Evolutionary conservation across 2,329 filamentous ascomycete species (phyloP).

Genomic region (Fusarium palustre): DNA sequence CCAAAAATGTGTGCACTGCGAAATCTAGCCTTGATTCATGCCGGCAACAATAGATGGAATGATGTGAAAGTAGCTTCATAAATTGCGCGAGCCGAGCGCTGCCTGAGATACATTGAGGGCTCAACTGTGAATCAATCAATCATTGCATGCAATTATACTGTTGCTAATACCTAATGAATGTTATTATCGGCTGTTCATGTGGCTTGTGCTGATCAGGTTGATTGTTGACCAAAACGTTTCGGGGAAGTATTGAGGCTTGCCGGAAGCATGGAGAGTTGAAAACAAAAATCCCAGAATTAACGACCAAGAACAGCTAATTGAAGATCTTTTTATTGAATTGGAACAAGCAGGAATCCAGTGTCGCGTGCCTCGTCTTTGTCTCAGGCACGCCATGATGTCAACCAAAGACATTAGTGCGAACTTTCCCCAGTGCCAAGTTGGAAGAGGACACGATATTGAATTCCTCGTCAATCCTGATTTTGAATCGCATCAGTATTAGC

Average conservation of each 20-base stretch:
- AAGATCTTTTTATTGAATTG: background rate
- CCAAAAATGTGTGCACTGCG: background rate
- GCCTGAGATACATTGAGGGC: background rate
- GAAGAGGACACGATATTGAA: background rate
- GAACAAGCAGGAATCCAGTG: background rate
- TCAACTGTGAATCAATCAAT: accelerated
- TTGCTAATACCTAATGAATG: too few relatives aligned
- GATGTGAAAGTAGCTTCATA: background rate
- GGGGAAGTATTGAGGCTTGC: background rate
- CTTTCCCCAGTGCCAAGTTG: background rate
- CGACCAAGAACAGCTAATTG: background rate
- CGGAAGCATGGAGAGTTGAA: background rate
- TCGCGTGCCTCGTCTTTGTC: conserved; percentile 1
- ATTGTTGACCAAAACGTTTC: background rate
- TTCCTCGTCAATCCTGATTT: conserved; percentile 19
- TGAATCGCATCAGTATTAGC: background rate
- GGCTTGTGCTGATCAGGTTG: too few relatives aligned
- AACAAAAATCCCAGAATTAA: background rate
- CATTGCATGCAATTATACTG: too few relatives aligned
- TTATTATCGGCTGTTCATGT: too few relatives aligned
- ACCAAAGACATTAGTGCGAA: background rate
- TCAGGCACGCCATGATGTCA: conserved; percentile 22
- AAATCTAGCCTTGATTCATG: background rate
- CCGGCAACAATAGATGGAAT: background rate
- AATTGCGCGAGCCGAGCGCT: background rate